These are phyloP conservation scores for Cetraspora pellucida DNA, from an alignment of 192 early-diverging fungal species.

Conservation along the genomic window DNA sequence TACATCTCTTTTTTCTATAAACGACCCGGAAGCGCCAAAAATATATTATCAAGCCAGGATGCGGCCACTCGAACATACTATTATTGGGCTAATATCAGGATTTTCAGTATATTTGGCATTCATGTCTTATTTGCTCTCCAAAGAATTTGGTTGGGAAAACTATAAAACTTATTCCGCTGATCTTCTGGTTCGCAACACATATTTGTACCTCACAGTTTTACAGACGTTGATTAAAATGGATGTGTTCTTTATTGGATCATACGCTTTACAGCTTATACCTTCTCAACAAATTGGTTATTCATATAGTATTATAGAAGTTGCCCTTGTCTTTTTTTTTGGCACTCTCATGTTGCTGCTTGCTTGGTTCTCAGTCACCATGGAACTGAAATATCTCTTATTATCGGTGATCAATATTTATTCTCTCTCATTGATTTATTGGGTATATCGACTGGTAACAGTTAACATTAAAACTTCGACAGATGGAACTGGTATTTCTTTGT, in stretches of 20 bases:
- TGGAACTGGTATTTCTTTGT: no score
- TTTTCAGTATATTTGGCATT: conserved; percentile 40
- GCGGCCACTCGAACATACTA: conserved; percentile 49
- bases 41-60: conserved; percentile 36
- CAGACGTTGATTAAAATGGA: conserved; percentile 50
- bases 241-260: conserved; percentile 46
- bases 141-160: conserved; percentile 53
- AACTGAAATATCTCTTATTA: conserved; percentile 43
- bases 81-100: conserved; percentile 43
- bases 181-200: conserved; percentile 39
- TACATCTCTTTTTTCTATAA: not conserved
- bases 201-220: conserved; percentile 41
- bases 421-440: not conserved
- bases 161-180: conserved; percentile 53
- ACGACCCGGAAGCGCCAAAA: not conserved
- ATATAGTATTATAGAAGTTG: conserved; percentile 32
- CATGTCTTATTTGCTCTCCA: conserved; percentile 41
- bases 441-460: not conserved
- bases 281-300: conserved; percentile 41
- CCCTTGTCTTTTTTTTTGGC: conserved; percentile 43
- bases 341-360: conserved; percentile 33
- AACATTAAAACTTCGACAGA: not conserved
- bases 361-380: conserved; percentile 35
- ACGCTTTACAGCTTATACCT: conserved; percentile 49
- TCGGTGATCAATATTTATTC: conserved; percentile 20